A percentile compares a stretch with the other conserved stretches of the same genome.
Conservation (phyloP, 2,329 filamentous ascomycete species). For the Cadophora sp. region DNA sequence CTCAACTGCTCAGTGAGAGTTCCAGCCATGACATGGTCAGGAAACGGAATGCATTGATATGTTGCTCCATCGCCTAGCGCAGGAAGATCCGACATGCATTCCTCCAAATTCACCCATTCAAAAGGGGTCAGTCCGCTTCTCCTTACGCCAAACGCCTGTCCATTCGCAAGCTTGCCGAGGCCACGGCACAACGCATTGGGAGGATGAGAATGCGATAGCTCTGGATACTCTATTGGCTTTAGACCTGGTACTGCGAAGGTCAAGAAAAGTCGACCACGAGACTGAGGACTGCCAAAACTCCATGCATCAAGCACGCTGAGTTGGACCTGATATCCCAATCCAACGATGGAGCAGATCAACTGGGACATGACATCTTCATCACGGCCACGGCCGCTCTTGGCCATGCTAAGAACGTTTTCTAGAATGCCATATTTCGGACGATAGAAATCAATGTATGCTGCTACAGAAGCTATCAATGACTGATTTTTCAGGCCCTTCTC, state of each 20-base stretch:
- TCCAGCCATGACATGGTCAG: conserved; percentile 64
- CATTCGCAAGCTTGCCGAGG: conserved; percentile 66
- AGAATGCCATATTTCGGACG: conserved; percentile 76
- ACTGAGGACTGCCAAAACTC: conserved; percentile 70
- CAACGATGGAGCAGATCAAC: conserved; percentile 74
- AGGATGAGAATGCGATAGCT: conserved; percentile 68
- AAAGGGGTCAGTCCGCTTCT: conserved; percentile 63
- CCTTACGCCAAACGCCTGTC: conserved; percentile 63
- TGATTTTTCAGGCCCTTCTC: conserved; percentile 69
- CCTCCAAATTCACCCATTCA: conserved; percentile 56
- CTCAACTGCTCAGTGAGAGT: conserved; percentile 40
- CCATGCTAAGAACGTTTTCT: conserved; percentile 77
- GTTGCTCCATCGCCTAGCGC: conserved; percentile 65
- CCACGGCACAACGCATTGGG: conserved; percentile 41
- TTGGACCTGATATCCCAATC: conserved; percentile 77
- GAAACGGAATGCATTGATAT: conserved; percentile 66
- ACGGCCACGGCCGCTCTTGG: conserved; percentile 50
- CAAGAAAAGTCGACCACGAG: conserved; percentile 72
- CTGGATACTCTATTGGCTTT: conserved; percentile 60
- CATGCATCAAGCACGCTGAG: conserved; percentile 74
- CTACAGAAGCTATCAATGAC: conserved; percentile 79
- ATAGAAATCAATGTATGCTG: conserved; percentile 76
- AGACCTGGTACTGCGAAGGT: conserved; percentile 72
- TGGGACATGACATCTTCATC: conserved; percentile 74
- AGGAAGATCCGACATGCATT: conserved; percentile 67